Base-by-base conservation (phyloP, 768 basidiomycete genomes). In the Kondoa subrosea region DNA sequence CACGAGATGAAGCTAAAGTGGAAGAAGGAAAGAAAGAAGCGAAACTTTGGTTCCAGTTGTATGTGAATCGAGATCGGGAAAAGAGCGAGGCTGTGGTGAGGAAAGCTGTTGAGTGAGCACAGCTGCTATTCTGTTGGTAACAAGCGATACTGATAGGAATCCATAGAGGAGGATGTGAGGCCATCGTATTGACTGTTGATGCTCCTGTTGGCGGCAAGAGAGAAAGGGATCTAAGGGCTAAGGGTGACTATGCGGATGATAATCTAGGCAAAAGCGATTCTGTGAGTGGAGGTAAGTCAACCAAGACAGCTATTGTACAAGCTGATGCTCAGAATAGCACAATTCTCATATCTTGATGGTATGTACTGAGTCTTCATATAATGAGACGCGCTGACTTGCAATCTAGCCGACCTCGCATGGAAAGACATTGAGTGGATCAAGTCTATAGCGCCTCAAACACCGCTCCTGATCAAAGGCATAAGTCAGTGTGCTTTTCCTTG, bases 341-440 rank as follows among this genome's bases (percentile, higher is more conserved):
- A 50, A 31, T 67, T 60, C 66, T 30, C 4, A 21, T 67, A 31
- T 56, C 2, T 59, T 14, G 30, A 66, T 2, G 29, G 26, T 40
- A 4, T n/a, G 29, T 30, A 8, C 2, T 4, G 21, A n/a, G 21
- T 16, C 16, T n/a, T 2, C 4, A 56, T 26, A 17, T 14, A 32
- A 26, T n/a, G 4, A 4, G n/a, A 25, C 26, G 34, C 4, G n/a
- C 12, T 16, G 25, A 25, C 31, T 50, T 27, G 26, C 40, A 50
- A 50, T 34, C 3, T 27, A 64, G 67, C 74, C 1, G 67, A 73
- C 31, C 64, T 76, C 15, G 71, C 65, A 27, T 77, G 77, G 77
- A 72, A 74, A 27, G 77, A 78, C 59, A 73, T 78, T 64, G 66
- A 61, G 0, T 77, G 76, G 77, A 75, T 78, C 70, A 75, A 74